Evolutionary conservation across 305 asterid species (phyloP).

Genomic region (Fraxinus xanthoxyloides): DNA sequence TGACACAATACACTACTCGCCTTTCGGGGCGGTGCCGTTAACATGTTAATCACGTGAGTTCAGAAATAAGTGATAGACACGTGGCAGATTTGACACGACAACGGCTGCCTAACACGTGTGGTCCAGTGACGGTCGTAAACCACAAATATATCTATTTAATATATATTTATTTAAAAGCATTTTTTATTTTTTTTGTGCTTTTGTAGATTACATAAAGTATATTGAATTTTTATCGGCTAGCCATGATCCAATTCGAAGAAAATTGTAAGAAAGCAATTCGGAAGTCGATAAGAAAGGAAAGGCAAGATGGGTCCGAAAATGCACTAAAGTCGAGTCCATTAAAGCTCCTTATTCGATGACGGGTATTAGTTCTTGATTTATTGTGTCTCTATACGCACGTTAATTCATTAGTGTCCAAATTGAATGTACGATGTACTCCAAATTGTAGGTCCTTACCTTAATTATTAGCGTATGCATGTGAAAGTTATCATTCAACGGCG

Average conservation of each 20-base stretch:
- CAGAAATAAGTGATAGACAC: neutral
- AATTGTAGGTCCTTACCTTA: conserved; percentile 27
- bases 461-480: conserved; percentile 27
- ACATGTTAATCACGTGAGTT: conserved; percentile 7
- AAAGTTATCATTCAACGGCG: neutral
- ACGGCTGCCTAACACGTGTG: neutral
- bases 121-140: neutral
- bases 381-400: too few relatives aligned
- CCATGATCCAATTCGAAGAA: neutral
- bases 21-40: neutral
- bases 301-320: neutral
- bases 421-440: conserved; percentile 14
- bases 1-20: neutral
- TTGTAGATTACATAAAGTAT: neutral
- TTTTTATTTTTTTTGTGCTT: too few relatives aligned
- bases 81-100: neutral
- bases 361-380: too few relatives aligned
- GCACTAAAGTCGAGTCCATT: neutral
- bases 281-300: neutral
- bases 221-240: neutral
- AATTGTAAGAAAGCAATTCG: neutral
- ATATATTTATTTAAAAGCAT: too few relatives aligned
- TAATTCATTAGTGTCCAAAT: neutral
- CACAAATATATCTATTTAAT: too few relatives aligned
- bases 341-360: neutral